Percentiles rank a stretch among this genome's conserved stretches.
phyloP scores from a whole-genome alignment of 2,329 filamentous ascomycete species.

The Clathrospora elynae region DNA sequence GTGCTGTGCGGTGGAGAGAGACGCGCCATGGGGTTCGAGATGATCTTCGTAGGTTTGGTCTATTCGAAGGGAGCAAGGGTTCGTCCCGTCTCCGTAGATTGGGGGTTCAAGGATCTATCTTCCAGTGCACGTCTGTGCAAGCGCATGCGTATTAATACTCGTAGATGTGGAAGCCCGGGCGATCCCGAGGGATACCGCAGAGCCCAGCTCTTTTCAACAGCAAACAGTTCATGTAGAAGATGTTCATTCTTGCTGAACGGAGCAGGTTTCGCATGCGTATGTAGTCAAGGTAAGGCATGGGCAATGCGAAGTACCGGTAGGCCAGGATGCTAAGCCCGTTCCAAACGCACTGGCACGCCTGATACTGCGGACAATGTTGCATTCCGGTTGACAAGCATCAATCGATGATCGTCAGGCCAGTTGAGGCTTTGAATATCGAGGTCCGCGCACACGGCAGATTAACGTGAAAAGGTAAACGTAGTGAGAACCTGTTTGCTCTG shows the following conservation, averaged over 20 bases:
- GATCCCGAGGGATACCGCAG: conserved; percentile 17
- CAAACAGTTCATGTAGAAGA: not conserved
- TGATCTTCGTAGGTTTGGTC: conserved; percentile 18
- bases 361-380: not conserved
- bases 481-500: not conserved
- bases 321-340: too few species aligned
- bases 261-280: too few species aligned
- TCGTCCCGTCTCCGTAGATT: conserved; percentile 12
- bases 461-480: conserved; percentile 6
- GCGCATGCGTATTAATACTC: too few species aligned
- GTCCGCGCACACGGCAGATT: conserved; percentile 5
- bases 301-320: not conserved
- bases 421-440: not conserved
- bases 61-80: conserved; percentile 6
- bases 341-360: too few species aligned
- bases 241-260: too few species aligned
- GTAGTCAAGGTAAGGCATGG: not conserved
- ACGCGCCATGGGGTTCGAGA: conserved; percentile 8
- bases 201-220: conserved; percentile 19
- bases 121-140: conserved; percentile 8
- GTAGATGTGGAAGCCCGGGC: conserved; percentile 16
- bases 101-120: conserved; percentile 13
- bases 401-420: conserved; percentile 6
- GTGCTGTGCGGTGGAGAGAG: conserved; percentile 1
- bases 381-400: not conserved